Evolutionary conservation across 164 flowering plant species (phyloP).

Genomic region (Piper longum): DNA sequence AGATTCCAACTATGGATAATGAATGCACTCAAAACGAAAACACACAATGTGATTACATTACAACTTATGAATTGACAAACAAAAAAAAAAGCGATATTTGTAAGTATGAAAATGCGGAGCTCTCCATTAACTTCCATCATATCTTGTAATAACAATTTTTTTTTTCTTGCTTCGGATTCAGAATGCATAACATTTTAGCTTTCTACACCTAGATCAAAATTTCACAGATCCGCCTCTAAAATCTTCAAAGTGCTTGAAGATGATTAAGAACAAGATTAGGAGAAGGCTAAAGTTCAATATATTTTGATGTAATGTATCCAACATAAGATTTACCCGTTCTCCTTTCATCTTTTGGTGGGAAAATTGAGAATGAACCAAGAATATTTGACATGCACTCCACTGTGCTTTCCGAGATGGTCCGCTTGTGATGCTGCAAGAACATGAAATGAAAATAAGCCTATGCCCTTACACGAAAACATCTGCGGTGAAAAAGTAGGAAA

Average conservation of each 20-base stretch:
- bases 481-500: not conserved
- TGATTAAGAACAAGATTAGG: not conserved
- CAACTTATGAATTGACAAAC: not conserved
- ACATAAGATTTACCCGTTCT: constrained; percentile 29
- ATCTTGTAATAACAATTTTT: no score
- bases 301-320: no score
- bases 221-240: no score
- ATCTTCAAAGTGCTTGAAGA: not conserved
- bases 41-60: not conserved
- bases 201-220: no score
- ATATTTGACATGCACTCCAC: constrained; percentile 44
- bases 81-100: no score
- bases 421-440: constrained; percentile 44
- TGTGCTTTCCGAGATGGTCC: constrained; percentile 70
- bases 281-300: not conserved
- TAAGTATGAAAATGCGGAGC: no score
- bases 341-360: constrained; percentile 35
- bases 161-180: no score
- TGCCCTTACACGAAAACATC: no score
- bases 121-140: no score
- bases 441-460: not conserved
- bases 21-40: not conserved
- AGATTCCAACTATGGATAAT: not conserved
- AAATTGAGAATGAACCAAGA: constrained; percentile 58
- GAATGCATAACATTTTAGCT: no score